These are phyloP conservation scores for Neurospora cerealis DNA, from an alignment of 495 filamentous ascomycete species.

Conservation along the genomic window DNA sequence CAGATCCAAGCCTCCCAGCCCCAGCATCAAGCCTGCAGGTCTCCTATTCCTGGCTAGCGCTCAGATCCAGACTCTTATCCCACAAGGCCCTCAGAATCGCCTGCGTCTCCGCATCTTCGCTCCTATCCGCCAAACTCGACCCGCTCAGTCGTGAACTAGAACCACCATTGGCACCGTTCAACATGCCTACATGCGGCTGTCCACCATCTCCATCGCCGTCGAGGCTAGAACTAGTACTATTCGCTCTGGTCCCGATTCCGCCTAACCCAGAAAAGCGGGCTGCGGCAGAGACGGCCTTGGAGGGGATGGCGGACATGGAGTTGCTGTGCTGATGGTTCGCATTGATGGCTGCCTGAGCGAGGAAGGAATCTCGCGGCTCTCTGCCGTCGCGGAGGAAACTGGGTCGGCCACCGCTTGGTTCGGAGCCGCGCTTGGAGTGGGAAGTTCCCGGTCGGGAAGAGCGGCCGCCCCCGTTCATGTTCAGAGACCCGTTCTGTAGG, in stretches of 20 bases:
- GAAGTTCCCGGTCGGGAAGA: conserved; percentile 9
- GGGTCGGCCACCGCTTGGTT: conserved; percentile 3
- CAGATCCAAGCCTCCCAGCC: not conserved
- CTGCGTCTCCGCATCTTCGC: conserved; percentile 34
- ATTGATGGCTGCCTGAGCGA: not conserved
- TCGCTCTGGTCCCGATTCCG: not conserved
- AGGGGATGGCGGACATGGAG: conserved; percentile 2
- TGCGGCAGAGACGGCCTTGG: not conserved
- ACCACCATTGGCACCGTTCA: conserved; percentile 6
- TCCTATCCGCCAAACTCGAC: conserved; percentile 30
- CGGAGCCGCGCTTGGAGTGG: conserved; percentile 7
- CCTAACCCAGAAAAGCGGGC: not conserved
- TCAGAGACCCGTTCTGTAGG: conserved; percentile 34
- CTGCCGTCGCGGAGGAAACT: not conserved
- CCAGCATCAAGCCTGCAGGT: not conserved
- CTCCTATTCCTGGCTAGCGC: conserved; percentile 39
- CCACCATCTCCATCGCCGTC: conserved; percentile 18
- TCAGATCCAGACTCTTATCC: conserved; percentile 44
- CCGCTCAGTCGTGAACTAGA: conserved; percentile 29
- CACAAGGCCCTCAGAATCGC: conserved; percentile 41
- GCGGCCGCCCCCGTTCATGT: conserved; percentile 2
- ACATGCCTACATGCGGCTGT: not conserved
- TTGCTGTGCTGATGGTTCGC: not conserved
- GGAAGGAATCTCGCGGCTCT: not conserved
- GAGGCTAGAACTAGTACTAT: conserved; percentile 29